Evolutionary conservation across 345 rosid genomes (phyloP), one percentile per base, ranked within the genome.

Genomic region (Gossypium turneri): DNA sequence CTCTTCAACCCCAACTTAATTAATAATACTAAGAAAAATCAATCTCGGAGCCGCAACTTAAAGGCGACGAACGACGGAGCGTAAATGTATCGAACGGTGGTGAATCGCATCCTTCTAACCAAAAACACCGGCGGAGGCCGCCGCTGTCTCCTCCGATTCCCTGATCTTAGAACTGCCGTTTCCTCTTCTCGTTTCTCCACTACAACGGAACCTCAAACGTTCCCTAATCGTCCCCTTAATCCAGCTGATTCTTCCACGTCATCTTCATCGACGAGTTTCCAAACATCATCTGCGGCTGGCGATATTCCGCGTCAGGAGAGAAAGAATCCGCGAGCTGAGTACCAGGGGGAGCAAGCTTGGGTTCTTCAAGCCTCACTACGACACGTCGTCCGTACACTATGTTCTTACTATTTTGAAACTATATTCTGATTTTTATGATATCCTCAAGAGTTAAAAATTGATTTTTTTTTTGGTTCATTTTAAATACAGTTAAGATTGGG

Each of bases 351-450:
- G 85, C 97, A 89, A 75, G 88, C 87, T 70, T 89, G 95, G 57
- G 88, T 94, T 53, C 97, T 92, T 48, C 79, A 80, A 52, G 91
- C 97, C 64, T 88, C 98, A 47, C 89, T 94, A 15, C 91, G 80
- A 17, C 97, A 92, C 80, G 98, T 89, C 88, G 98, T 94, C 12
- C 0, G 92, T 77, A 17, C 64, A 53, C 41, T 34, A 34, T 34
- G 41, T 34, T 34, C 7, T 34, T 34, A 43, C 51, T 10, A 10
- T 38, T 43, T 24, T 38, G 47, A 19, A 13, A 17, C 27, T 61
- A 58, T 20, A 2, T 19, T 53, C 9, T 53, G n/a, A 7, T 52
- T 17, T 65, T 57, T 67, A 57, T 24, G 58, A 44, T 25, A 6
- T 9, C n/a, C 1, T 11, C n/a, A 34, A 17, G 55, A 6, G 53